Base-by-base conservation (phyloP, 2,329 filamentous ascomycete genomes). In the Aspergillus sp. region DNA sequence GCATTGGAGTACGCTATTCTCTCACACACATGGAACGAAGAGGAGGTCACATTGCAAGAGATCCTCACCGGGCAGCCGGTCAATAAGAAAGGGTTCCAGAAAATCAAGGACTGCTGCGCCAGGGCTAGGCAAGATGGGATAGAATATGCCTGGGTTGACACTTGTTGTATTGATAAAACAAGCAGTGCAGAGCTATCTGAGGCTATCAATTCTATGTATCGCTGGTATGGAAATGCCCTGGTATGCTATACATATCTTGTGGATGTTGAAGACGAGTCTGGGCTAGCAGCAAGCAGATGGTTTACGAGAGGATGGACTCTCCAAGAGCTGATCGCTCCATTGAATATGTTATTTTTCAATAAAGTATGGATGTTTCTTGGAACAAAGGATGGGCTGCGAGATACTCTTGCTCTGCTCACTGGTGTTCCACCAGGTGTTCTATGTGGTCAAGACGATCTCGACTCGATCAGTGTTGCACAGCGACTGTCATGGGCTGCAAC, bases 131-230 rank as follows among this genome's bases (percentile, higher is more conserved):
- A 33, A 33, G 31, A 33, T 33, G 31, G 31, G 31, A 11, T 33
- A 5, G 47, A 41, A 5, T 67, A 64, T 33, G 48, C 57, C n/a
- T 70, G 67, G 66, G 52, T 66, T 5, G 67, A 69, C 48, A 68
- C 65, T 1, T 66, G 61, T 49, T 69, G 66, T 41, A 68, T 69
- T 42, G 60, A 68, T 46, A 68, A 67, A 45, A 48, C 47, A 1
- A 63, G 56, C 44, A 62, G 56, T 36, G 51, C 63, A 0, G 66
- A 68, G 51, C 51, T 69, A 1, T 60, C 60, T 2, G 60, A 67
- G 42, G 60, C 63, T 4, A 66, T 58, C 33, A 56, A 56, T 27
- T 56, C 46, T 5, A 58, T 58, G 54, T 58, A 50, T 33, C 36
- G 45, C 11, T 69, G 65, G 62, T 69, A 69, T 46, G 49, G 51